Evolutionary conservation across 192 early-diverging fungal genomes (phyloP).

Genomic region (Linnemannia zychae): DNA sequence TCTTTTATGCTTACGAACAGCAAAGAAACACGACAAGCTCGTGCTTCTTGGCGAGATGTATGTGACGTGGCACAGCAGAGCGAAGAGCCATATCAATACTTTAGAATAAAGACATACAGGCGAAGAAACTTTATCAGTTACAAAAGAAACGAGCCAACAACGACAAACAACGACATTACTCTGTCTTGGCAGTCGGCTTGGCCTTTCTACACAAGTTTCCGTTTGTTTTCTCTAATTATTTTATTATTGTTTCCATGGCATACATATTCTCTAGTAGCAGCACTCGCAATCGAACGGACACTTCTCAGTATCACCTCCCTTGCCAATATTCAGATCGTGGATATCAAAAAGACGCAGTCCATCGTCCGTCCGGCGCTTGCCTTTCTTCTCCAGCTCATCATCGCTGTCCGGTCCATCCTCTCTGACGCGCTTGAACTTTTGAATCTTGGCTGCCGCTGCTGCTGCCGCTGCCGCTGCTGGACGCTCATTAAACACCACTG

Average conservation of each 20-base stretch:
- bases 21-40: neutral
- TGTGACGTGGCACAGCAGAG: slow-evolving; percentile 38
- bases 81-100: neutral
- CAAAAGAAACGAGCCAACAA: neutral
- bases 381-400: slow-evolving; percentile 55
- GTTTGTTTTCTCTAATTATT: neutral
- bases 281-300: slow-evolving; percentile 68
- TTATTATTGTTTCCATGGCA: too few species aligned
- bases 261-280: slow-evolving; percentile 44
- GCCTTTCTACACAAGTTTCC: neutral
- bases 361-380: slow-evolving; percentile 59
- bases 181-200: slow-evolving; percentile 1
- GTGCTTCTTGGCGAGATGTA: neutral
- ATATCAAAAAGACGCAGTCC: slow-evolving; percentile 60
- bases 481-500: slow-evolving; percentile 51
- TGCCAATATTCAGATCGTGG: slow-evolving; percentile 59
- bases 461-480: slow-evolving; percentile 52
- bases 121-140: neutral
- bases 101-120: neutral
- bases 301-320: slow-evolving; percentile 60
- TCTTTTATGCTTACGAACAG: neutral
- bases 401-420: slow-evolving; percentile 49
- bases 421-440: slow-evolving; percentile 43
- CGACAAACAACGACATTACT: neutral
- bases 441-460: slow-evolving; percentile 46